phyloP scores from a whole-genome alignment of 2,329 filamentous ascomycete genomes.

The Sclerotinia nivalis region DNA sequence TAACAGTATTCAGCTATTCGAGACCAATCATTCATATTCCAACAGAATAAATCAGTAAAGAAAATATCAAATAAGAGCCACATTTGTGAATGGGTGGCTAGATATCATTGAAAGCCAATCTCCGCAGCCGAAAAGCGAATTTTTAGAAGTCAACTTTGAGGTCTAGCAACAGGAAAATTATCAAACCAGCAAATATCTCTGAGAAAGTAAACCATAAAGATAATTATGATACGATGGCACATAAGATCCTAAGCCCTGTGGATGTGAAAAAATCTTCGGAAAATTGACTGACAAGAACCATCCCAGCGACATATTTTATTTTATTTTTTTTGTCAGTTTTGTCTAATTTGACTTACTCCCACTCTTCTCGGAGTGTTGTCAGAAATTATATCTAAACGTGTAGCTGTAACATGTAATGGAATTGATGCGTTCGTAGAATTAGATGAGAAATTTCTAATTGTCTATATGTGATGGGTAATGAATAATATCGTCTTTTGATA shows the following conservation, averaged over 20 bases:
- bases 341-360: not conserved
- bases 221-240: not conserved
- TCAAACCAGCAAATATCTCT: not conserved
- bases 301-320: not conserved
- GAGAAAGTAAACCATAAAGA: not conserved
- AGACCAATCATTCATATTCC: not conserved
- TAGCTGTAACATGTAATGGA: not conserved
- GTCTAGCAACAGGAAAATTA: not conserved
- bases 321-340: not conserved
- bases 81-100: not conserved
- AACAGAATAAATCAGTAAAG: not conserved
- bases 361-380: not conserved
- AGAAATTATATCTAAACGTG: not conserved
- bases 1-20: not conserved
- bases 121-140: not conserved
- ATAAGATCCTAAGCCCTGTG: not conserved
- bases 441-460: not conserved
- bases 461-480: not conserved
- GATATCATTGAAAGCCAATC: not conserved
- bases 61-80: not conserved
- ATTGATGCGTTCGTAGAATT: not conserved
- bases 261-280: no score
- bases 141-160: not conserved
- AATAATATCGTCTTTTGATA: no score
- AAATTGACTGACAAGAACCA: not conserved